Base-by-base conservation (phyloP, 768 basidiomycete genomes). In the Tricholoma saponaceum region DNA sequence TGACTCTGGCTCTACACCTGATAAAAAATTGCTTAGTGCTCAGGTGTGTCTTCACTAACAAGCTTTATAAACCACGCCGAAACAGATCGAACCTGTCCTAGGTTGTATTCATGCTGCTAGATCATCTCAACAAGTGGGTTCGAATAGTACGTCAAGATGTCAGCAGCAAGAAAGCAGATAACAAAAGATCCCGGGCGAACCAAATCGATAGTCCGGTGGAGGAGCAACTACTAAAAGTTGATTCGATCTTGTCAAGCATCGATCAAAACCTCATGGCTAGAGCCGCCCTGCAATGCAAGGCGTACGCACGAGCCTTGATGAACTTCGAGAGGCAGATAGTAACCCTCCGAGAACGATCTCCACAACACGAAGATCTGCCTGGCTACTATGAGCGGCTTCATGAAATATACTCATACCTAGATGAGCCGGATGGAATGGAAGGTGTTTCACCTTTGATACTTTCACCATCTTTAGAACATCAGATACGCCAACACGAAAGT, bases 381-480 rank as follows among this genome's bases (percentile, higher is more conserved):
- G 74, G 73, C 16, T 83, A 91, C 67, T 98, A 93, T 68, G 97
- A 98, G 65, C 84, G 86, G 16, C 76, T 99, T 6, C 97, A 99
- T 64, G 89, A 97, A 70, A 95, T 98, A 59, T 99, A 99, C 70
- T 89, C 96, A 12, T 84, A 95, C 56, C 78, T 99, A 6, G 94
- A 99, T 69, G 95, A 99, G 70, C 97, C 97, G 0, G 97, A 99
- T 72, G 97, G 97, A 14, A 99, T 99, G 97, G 95, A 98, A 73
- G 97, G 97, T 0, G 82, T 98, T 30, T 97, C 97, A 0, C 85
- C 90, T 5, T 74, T 90, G 63, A 90, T 98, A 56, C 73, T 98
- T 12, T 85, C 90, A 0, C 97, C 97, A 0, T 91, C 92, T 3
- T 71, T 98, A 49, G 92, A 98, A 62, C 93, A 97, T 70, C 94